Evolutionary conservation across 2,329 filamentous ascomycete species (phyloP), one percentile per base, ranked within the genome.

Genomic region (Exophiala dermatitidis): DNA sequence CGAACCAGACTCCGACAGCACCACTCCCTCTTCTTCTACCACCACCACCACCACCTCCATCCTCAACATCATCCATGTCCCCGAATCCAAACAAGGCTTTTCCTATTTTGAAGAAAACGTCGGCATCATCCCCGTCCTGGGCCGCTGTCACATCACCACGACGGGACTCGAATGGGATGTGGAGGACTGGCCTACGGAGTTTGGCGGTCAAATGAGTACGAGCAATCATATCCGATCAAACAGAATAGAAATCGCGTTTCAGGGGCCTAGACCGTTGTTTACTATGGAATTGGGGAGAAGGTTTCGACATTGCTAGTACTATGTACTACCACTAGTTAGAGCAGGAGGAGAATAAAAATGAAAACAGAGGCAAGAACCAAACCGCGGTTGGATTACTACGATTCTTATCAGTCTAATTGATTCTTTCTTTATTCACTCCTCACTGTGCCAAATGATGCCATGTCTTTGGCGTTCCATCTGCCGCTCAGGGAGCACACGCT

Each of bases 91-190:
- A 83, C 87, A 37, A 54, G 26, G 78, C 82, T 54, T 19, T 19
- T 19, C 19, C 65, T 63, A 60, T 36, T 87, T 95, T 63, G 87
- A 80, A 4, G 85, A 87, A 66, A 83, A 95, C 65, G 79, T 94
- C 31, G 93, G 93, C 6, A 87, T 98, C 58, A 75, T 98, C 37
- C 93, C 93, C 0, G 72, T 97, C 26, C 85, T 83, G 52, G 87
- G 84, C n/a, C 81, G 84, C 2, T 85, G 87, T 44, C 69, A 77
- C n/a, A 89, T 98, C 62, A 85, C 82, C 5, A 94, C 88, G 0
- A 72, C 75, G 9, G 93, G 93, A 0, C 74, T 97, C 19, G 84
- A 95, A 67, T 98, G 93, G 93, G 90, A 98, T 70, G 87, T 98
- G 1, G 67, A 76, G 54, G 75, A 88, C 56, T 95, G 91, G 90